Evolutionary conservation across 345 rosid genomes (phyloP), one percentile per base, ranked within the genome.

Genomic region (Euphorbia tirucalli): DNA sequence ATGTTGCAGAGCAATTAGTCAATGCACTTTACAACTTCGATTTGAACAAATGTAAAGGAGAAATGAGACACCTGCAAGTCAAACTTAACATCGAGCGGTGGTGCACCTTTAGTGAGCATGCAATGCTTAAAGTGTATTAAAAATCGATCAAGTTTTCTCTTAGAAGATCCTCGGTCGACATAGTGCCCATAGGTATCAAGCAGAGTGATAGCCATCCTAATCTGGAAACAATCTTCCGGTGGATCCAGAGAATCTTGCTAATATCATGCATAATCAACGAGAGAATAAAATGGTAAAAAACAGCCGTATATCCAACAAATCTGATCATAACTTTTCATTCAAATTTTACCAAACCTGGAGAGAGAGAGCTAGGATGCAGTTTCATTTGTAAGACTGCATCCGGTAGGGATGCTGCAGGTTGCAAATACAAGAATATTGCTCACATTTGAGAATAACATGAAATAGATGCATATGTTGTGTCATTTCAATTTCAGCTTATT

Each of bases 141-240:
- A 81, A 96, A 96, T 6, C 90, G 88, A 83, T 96, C 92, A 72
- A 96, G 98, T 77, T 91, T 93, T 89, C 93, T 91, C 85, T 87
- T 93, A 57, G 98, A 96, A 71, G 98, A 91, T 44, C 99, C 99
- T 70, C 98, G 88, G 81, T 86, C 95, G 83, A 96, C 93, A 84
- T 91, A 96, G 82, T 88, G 98, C 67, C 99, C 98, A 72, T 97
- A 96, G 32, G 99, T 93, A 84, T 93, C 96, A 55, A 93, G 90
- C 76, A 96, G 98, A 74, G 83, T 91, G 74, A 89, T 79, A 70
- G 91, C 90, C 99, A 96, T 87, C 83, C 98, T 91, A 76, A 93
- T 81, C 58, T 96, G 93, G 83, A 96, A 96, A 85, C 91, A 93
- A 81, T 96, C 99, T 79, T 93, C 98, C 14, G 93, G 95, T 71